Percentiles rank a stretch among this genome's conserved stretches.
These are phyloP conservation scores for Solanum ossicruentum DNA, from an alignment of 257 asterid genomes.

Conservation along the genomic window DNA sequence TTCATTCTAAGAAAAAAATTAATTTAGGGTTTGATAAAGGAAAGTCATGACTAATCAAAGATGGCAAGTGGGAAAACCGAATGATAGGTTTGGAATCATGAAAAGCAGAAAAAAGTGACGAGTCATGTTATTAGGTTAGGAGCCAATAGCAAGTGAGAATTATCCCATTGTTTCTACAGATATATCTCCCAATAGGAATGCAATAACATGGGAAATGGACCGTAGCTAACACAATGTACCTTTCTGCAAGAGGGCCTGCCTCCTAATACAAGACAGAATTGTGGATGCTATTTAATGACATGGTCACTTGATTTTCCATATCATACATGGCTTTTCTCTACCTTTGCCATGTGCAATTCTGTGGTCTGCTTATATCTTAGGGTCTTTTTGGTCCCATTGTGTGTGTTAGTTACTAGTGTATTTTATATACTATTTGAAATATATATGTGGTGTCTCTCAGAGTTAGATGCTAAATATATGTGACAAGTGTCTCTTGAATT, in stretches of 20 bases:
- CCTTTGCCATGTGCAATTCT: conserved; percentile 26
- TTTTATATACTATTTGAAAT: background rate
- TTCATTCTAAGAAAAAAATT: background rate
- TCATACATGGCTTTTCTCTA: background rate
- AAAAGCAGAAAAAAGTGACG: conserved; percentile 21
- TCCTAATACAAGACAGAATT: background rate
- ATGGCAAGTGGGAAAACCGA: conserved; percentile 4
- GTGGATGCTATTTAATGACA: background rate
- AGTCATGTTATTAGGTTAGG: conserved; percentile 29
- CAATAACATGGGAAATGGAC: background rate
- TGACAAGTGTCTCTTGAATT: background rate
- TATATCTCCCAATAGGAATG: background rate
- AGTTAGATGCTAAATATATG: background rate
- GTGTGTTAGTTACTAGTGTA: background rate
- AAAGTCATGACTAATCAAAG: background rate
- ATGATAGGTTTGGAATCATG: conserved; percentile 10
- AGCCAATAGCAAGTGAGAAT: conserved; percentile 12
- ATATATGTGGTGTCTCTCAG: background rate
- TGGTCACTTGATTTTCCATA: conserved; percentile 3
- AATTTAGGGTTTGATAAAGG: background rate
- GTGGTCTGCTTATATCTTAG: background rate
- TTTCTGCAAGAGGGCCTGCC: background rate
- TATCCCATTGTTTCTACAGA: conserved; percentile 16
- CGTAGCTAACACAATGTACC: background rate
- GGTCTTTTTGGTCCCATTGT: background rate